Evolutionary conservation across 306 rosid species (phyloP).

Genomic region (Corylus heterophylla): DNA sequence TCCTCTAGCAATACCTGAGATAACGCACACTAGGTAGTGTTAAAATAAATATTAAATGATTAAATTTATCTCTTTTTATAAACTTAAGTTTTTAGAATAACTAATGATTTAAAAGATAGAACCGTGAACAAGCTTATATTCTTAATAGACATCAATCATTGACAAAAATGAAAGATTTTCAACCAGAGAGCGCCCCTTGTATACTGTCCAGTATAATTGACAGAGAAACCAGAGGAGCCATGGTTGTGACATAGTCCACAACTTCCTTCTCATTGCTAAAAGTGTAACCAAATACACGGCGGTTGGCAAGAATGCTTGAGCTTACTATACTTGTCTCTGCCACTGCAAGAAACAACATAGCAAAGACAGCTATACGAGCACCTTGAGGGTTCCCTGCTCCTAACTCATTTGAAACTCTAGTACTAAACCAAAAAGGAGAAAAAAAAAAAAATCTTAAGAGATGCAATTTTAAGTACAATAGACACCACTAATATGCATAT

Average conservation of each 20-base stretch:
- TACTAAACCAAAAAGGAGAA: slow-evolving; percentile 36
- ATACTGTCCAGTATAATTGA: slow-evolving; percentile 58
- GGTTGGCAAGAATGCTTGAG: slow-evolving; percentile 44
- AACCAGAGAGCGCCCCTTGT: slow-evolving; percentile 68
- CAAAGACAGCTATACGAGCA: slow-evolving; percentile 52
- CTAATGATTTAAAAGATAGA: background rate
- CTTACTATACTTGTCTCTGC: slow-evolving; percentile 43
- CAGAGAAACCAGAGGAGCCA: slow-evolving; percentile 62
- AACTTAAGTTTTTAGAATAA: too few species aligned
- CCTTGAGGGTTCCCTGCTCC: slow-evolving; percentile 66
- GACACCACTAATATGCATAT: background rate
- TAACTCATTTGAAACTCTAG: slow-evolving; percentile 74
- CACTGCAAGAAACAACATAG: slow-evolving; percentile 42
- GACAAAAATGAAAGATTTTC: slow-evolving; percentile 8
- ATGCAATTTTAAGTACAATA: background rate
- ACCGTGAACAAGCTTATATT: background rate
- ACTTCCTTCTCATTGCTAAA: slow-evolving; percentile 71
- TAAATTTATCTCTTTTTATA: too few species aligned
- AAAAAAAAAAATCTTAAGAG: background rate
- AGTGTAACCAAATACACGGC: slow-evolving; percentile 51
- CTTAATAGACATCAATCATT: background rate
- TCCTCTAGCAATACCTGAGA: slow-evolving; percentile 66
- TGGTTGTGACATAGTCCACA: slow-evolving; percentile 57
- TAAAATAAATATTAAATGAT: too few species aligned
- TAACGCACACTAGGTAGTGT: background rate